phyloP scores from a whole-genome alignment of 805 yeast genomes.

The Teunomyces funiuensis region DNA sequence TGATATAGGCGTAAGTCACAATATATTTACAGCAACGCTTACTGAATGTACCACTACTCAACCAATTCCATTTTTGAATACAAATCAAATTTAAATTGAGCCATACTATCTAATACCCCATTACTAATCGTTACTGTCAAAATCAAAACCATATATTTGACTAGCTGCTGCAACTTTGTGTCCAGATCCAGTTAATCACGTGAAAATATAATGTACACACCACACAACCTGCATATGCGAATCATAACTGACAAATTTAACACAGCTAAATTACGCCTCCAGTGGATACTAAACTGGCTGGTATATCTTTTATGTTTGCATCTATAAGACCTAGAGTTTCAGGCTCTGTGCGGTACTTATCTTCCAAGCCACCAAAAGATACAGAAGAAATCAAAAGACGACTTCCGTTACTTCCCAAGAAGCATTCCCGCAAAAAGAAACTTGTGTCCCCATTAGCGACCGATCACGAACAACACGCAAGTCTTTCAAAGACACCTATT shows the following conservation, averaged over 20 bases:
- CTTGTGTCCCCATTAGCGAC: neutral
- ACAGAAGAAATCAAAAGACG: constrained; percentile 8
- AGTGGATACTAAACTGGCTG: too few species aligned
- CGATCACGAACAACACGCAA: neutral
- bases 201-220: neutral
- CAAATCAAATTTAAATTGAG: too few species aligned
- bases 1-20: too few species aligned
- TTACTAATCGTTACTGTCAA: too few species aligned
- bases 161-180: too few species aligned
- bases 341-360: constrained; percentile 9
- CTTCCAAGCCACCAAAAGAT: constrained; percentile 17
- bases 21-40: too few species aligned
- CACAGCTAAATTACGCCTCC: neutral
- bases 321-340: neutral
- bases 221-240: too few species aligned
- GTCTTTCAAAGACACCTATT: constrained; percentile 6
- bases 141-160: too few species aligned
- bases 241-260: neutral
- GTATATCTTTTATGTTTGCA: neutral
- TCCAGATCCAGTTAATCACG: neutral
- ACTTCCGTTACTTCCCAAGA: constrained; percentile 5
- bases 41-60: too few species aligned
- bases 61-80: too few species aligned
- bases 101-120: too few species aligned
- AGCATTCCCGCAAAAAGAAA: constrained; percentile 7